These are phyloP conservation scores for Aspergillus ostianus DNA, from an alignment of 495 filamentous ascomycete genomes.

Conservation along the genomic window DNA sequence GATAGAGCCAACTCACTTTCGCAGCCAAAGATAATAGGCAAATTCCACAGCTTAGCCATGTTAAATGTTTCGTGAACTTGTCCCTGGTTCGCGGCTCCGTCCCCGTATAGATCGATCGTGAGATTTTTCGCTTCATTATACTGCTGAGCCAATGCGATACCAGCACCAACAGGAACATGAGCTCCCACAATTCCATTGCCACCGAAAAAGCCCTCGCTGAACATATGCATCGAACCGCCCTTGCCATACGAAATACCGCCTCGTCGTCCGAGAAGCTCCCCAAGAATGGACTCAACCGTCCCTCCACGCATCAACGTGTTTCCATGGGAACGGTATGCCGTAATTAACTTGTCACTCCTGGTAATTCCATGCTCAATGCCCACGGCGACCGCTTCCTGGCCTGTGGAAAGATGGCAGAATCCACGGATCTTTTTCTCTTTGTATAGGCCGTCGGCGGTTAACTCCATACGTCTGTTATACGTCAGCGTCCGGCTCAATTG, in stretches of 20 bases:
- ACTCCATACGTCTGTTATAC: slow-evolving; percentile 20
- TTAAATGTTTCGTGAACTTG: slow-evolving; percentile 97
- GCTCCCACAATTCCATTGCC: slow-evolving; percentile 95
- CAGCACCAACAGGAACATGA: slow-evolving; percentile 87
- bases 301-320: slow-evolving; percentile 90
- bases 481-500: slow-evolving; percentile 3
- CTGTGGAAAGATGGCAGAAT: slow-evolving; percentile 32
- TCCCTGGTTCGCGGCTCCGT: slow-evolving; percentile 91
- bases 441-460: slow-evolving; percentile 26
- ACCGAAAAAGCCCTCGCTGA: slow-evolving; percentile 87
- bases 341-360: slow-evolving; percentile 83
- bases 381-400: slow-evolving; percentile 86
- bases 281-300: slow-evolving; percentile 81
- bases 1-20: slow-evolving; percentile 64
- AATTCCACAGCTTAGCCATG: slow-evolving; percentile 95
- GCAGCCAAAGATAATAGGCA: slow-evolving; percentile 87
- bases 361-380: slow-evolving; percentile 89
- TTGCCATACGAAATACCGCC: slow-evolving; percentile 92
- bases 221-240: slow-evolving; percentile 98
- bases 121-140: slow-evolving; percentile 73
- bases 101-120: slow-evolving; percentile 82
- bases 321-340: slow-evolving; percentile 91
- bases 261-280: slow-evolving; percentile 82
- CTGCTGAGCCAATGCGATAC: slow-evolving; percentile 88
- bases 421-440: slow-evolving; percentile 36